These are phyloP conservation scores for Adenanthera pavonina DNA, from an alignment of 306 rosid species.

Conservation along the genomic window DNA sequence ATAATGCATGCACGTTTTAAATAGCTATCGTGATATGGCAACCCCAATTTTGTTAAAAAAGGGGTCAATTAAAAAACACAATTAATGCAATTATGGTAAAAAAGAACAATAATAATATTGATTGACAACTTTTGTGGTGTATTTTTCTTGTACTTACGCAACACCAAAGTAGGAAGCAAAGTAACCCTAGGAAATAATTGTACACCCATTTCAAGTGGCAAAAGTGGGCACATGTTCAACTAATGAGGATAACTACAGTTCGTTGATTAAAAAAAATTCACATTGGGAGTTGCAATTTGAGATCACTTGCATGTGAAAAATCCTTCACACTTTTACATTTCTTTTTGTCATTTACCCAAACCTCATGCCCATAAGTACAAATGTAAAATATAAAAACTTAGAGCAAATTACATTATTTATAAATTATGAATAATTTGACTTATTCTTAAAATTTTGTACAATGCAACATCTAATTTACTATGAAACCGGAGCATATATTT, in stretches of 20 bases:
- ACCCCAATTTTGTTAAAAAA: background rate
- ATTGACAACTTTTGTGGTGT: background rate
- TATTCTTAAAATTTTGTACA: no score
- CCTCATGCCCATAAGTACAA: slow-evolving; percentile 37
- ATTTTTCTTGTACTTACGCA: background rate
- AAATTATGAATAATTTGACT: no score
- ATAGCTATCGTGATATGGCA: background rate
- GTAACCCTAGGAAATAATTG: slow-evolving; percentile 39
- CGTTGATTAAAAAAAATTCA: background rate
- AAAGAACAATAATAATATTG: background rate
- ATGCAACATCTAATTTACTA: no score
- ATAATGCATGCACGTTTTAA: background rate
- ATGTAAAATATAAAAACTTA: slow-evolving; percentile 31
- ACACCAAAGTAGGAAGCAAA: slow-evolving; percentile 2
- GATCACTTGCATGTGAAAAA: slow-evolving; percentile 49
- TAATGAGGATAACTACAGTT: slow-evolving; percentile 26
- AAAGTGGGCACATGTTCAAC: slow-evolving; percentile 36
- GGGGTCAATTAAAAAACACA: background rate
- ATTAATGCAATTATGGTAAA: background rate
- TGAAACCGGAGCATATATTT: no score
- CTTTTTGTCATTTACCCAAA: slow-evolving; percentile 8
- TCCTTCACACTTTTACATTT: slow-evolving; percentile 13
- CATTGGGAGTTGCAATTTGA: slow-evolving; percentile 52
- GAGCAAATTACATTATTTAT: background rate
- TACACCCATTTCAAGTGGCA: slow-evolving; percentile 44